Percentiles rank a stretch among this genome's conserved stretches.
phyloP scores from a whole-genome alignment of 139 green algal genomes.

The Bryopsis sp. region DNA sequence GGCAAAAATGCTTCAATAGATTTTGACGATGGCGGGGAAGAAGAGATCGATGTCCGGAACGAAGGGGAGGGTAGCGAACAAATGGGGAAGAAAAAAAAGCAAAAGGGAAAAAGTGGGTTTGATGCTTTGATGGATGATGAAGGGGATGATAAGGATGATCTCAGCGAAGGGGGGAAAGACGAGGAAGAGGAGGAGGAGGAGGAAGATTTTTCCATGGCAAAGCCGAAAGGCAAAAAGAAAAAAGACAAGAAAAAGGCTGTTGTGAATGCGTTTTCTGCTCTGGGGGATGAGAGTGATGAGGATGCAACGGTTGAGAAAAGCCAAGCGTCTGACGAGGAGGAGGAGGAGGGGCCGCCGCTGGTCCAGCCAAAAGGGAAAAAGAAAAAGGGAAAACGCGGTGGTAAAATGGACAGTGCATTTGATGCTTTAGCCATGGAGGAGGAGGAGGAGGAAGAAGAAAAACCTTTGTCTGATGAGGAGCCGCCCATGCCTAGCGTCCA shows the following conservation, averaged over 20 bases:
- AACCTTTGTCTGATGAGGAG: neutral
- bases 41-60: neutral
- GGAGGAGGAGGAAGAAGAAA: neutral
- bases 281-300: slow-evolving; percentile 15
- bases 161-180: slow-evolving; percentile 2
- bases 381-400: slow-evolving; percentile 4
- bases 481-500: neutral
- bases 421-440: neutral
- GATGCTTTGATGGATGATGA: slow-evolving; percentile 11
- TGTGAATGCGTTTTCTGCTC: slow-evolving; percentile 14
- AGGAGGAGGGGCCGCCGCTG: neutral
- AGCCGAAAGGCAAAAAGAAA: neutral
- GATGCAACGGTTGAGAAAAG: neutral
- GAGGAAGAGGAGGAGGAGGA: slow-evolving; percentile 11
- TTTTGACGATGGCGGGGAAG: neutral
- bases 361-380: neutral
- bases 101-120: slow-evolving; percentile 1
- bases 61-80: neutral
- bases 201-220: neutral
- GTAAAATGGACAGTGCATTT: neutral
- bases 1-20: neutral
- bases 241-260: slow-evolving; percentile 16
- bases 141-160: too few species aligned
- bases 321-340: neutral
- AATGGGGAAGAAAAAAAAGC: neutral